Evolutionary conservation across 129 eudicot genomes (phyloP).

Genomic region (Smallanthus sonchifolius): DNA sequence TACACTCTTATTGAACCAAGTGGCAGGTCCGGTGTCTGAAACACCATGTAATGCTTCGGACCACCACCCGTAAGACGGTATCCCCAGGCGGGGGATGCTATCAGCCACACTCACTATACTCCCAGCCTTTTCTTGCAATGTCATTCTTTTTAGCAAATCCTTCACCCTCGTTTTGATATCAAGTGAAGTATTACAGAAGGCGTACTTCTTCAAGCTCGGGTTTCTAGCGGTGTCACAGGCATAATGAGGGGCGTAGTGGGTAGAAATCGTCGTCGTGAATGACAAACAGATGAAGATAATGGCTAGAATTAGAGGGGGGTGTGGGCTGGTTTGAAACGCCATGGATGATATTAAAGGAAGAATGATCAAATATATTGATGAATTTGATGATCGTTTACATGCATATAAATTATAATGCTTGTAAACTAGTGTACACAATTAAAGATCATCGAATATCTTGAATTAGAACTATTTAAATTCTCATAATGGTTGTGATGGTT

Average conservation of each 20-base stretch:
- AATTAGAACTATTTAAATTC: neutral
- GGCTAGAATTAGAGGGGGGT: neutral
- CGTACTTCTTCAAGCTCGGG: slow-evolving; percentile 23
- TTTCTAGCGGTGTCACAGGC: slow-evolving; percentile 34
- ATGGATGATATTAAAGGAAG: slow-evolving; percentile 7
- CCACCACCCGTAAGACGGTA: slow-evolving; percentile 64
- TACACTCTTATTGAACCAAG: slow-evolving; percentile 37
- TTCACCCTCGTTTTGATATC: slow-evolving; percentile 28
- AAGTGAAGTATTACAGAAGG: slow-evolving; percentile 33
- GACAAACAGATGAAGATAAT: slow-evolving; percentile 8
- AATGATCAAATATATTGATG: neutral
- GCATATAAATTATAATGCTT: neutral
- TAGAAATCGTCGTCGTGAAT: neutral
- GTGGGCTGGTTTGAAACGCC: slow-evolving; percentile 12
- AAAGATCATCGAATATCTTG: neutral
- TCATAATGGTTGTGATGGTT: slow-evolving; percentile 11
- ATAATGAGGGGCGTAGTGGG: slow-evolving; percentile 21
- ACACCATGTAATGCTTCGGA: slow-evolving; percentile 66
- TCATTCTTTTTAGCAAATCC: slow-evolving; percentile 44
- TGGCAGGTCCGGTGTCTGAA: slow-evolving; percentile 45
- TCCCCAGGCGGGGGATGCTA: slow-evolving; percentile 43
- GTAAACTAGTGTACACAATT: neutral
- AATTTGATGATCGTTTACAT: neutral
- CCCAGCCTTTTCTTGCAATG: slow-evolving; percentile 45
- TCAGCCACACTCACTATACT: slow-evolving; percentile 43